phyloP scores from a whole-genome alignment of 192 early-diverging fungal genomes.

The Rhizoclosmatium globosum region DNA sequence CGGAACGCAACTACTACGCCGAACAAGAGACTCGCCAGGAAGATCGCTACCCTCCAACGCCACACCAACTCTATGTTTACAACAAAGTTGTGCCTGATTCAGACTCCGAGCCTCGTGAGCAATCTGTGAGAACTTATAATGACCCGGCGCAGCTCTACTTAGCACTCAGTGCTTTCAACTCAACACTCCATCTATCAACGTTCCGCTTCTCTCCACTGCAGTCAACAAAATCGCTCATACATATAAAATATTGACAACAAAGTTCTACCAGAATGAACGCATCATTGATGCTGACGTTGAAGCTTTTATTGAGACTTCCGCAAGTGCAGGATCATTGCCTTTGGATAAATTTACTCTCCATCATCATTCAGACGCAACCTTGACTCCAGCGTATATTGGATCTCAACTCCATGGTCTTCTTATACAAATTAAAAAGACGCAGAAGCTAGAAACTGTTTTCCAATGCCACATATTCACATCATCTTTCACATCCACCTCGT shows the following conservation, averaged over 20 bases:
- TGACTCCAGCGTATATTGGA: conserved; percentile 2
- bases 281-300: conserved; percentile 66
- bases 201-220: conserved; percentile 16
- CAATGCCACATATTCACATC: conserved; percentile 25
- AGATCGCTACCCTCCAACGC: conserved; percentile 50
- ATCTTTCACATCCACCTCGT: neutral
- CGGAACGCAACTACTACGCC: neutral
- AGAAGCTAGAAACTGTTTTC: conserved; percentile 16
- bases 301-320: conserved; percentile 45
- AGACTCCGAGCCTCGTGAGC: conserved; percentile 36
- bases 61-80: conserved; percentile 51
- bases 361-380: neutral
- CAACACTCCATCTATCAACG: conserved; percentile 5
- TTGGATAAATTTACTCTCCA: conserved; percentile 13
- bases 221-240: conserved; percentile 42
- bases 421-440: neutral
- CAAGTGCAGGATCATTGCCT: neutral
- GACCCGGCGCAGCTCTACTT: conserved; percentile 8
- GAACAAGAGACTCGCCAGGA: conserved; percentile 7
- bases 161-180: conserved; percentile 40
- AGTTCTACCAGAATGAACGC: conserved; percentile 55
- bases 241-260: conserved; percentile 52
- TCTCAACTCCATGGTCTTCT: conserved; percentile 10
- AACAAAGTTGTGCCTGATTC: conserved; percentile 42
- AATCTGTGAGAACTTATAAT: neutral